Conservation (phyloP, 805 yeast genomes). For the Myxozyma geophila region DNA sequence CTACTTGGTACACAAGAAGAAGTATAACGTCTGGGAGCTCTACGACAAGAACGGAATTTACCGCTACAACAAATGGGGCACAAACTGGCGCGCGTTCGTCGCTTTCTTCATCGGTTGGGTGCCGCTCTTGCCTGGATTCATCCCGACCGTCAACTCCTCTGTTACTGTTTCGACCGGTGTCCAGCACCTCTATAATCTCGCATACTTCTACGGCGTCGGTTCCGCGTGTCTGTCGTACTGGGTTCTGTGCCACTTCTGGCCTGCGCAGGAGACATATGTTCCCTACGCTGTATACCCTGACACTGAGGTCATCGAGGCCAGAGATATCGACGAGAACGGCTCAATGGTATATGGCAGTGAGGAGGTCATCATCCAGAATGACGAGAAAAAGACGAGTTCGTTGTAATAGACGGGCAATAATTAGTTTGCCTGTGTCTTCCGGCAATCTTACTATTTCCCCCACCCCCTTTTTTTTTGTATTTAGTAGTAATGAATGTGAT, state of each 20-base stretch:
- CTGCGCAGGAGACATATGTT: constrained; percentile 45
- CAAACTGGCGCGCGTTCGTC: constrained; percentile 51
- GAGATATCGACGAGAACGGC: constrained; percentile 10
- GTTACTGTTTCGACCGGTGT: constrained; percentile 68
- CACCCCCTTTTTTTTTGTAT: background rate
- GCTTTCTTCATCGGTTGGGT: constrained; percentile 47
- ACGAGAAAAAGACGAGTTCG: background rate
- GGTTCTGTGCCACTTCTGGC: constrained; percentile 55
- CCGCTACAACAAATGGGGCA: constrained; percentile 51
- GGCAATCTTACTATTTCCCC: background rate
- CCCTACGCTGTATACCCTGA: constrained; percentile 25
- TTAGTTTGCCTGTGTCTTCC: background rate
- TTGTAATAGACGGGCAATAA: background rate
- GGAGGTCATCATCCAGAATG: background rate
- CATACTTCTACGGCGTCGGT: constrained; percentile 70
- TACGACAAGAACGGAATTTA: constrained; percentile 50
- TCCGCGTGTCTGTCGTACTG: constrained; percentile 58
- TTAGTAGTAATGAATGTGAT: too few species aligned
- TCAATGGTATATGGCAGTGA: background rate
- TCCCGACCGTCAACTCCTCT: constrained; percentile 34
- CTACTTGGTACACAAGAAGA: constrained; percentile 50
- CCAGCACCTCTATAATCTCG: constrained; percentile 55
- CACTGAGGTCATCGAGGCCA: constrained; percentile 18
- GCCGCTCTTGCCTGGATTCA: constrained; percentile 39
- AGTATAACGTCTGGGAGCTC: constrained; percentile 51